Base-by-base conservation (phyloP, 2,329 filamentous ascomycete species). In the Exophiala phaeomuriformis region DNA sequence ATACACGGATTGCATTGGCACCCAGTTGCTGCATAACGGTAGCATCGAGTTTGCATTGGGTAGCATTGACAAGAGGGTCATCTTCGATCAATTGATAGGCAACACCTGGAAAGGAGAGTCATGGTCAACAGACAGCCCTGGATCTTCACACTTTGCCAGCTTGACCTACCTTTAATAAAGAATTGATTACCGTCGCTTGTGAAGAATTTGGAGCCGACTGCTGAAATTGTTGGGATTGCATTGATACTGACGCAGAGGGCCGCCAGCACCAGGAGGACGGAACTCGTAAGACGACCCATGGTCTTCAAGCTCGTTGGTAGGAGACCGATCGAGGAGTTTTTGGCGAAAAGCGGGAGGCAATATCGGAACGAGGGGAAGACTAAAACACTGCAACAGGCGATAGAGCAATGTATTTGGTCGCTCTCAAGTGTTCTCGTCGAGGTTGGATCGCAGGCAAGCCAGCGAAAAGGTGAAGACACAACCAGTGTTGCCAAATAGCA, bases 1-100 rank as follows among this genome's bases (percentile, higher is more conserved):
- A 95, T 54, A 93, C 86, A 53, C 90, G 87, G 64, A 95, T 89
- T 31, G 85, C 78, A 68, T 95, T 95, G 67, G 86, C 81, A 58
- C 88, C 88, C 50, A 95, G 75, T 12, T 83, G 81, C 68, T 87
- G 79, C 86, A 95, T 94, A 65, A 90, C 76, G 10, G 74, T 68
- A 40, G 84, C 84, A 72, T 95, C 90, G 61, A 82, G 81, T 63
- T 77, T 69, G 74, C 88, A 94, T 73, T 95, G 90, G 45, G 80
- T 80, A 39, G 79, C 78, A 67, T 93, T 80, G 62, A 87, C 72
- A 58, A 95, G 79, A 46, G 89, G 90, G 66, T 95, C 90, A 47
- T 84, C 76, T 37, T 77, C 73, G n/a, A 75, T 72, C 39, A 83
- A 73, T 63, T 81, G 74, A 68, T 91, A 91, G 49, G 87, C 85